phyloP scores from a whole-genome alignment of 176 grass and related monocot species.

The Pharus latifolius region DNA sequence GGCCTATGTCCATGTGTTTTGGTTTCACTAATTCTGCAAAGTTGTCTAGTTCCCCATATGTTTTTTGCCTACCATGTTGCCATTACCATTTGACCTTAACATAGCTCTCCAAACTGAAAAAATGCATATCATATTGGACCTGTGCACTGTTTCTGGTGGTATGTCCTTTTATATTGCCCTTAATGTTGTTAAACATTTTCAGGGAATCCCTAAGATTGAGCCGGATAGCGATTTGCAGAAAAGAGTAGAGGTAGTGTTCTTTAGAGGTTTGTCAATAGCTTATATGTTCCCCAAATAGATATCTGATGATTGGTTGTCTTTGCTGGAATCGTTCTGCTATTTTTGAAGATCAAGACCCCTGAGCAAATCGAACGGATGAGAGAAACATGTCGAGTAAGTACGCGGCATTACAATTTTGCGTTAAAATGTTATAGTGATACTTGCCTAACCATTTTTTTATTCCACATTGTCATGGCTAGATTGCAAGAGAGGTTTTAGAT shows the following conservation, averaged over 20 bases:
- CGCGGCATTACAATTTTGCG: neutral
- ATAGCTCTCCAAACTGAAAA: neutral
- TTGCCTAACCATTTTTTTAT: constrained; percentile 5
- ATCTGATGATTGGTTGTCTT: constrained; percentile 11
- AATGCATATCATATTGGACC: neutral
- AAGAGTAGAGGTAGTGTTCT: constrained; percentile 78
- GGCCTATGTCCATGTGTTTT: neutral
- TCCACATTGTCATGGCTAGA: constrained; percentile 26
- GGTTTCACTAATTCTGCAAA: neutral
- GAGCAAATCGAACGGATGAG: constrained; percentile 93
- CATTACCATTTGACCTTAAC: constrained; percentile 1
- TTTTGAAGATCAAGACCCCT: constrained; percentile 80
- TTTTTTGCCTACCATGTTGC: neutral
- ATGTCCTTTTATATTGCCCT: neutral
- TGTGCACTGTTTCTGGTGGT: neutral
- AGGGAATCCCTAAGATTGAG: constrained; percentile 94
- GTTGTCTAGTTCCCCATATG: constrained; percentile 3
- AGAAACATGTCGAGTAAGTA: constrained; percentile 92
- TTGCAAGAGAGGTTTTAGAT: constrained; percentile 95
- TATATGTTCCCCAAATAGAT: neutral
- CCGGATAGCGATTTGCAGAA: constrained; percentile 85
- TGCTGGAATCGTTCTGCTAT: neutral
- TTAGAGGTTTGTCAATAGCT: neutral
- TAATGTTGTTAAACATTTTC: constrained; percentile 14
- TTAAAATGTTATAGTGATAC: neutral